Base-by-base conservation (phyloP, 2,329 filamentous ascomycete species). In the Gaeumannomyces sp. region DNA sequence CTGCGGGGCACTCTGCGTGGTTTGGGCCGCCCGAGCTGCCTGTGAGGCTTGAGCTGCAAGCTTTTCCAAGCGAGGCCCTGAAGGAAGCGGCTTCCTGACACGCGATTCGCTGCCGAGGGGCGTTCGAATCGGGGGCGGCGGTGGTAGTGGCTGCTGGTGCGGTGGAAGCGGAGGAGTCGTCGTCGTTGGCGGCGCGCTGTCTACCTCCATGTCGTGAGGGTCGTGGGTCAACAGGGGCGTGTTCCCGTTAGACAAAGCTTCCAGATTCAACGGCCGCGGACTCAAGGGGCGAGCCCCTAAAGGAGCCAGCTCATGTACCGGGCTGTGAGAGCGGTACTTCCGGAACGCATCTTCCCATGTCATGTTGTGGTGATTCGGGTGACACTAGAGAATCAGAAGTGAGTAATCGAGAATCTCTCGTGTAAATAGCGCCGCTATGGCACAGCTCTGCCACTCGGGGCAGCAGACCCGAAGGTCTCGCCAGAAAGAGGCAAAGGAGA, bases 341-440 rank as follows among this genome's bases (percentile, higher is more conserved):
- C 75, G 77, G 60, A 82, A 77, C 22, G 84, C 81, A 67, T 86
- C 83, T 71, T 85, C 83, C 83, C 84, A 87, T 14, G 81, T 85
- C 82, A 85, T 83, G 68, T 82, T 82, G 68, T 85, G 84, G 71
- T 87, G 84, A 68, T 79, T 83, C 19, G 84, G 84, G 69, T 86
- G 82, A 71, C 84, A 87, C 84, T 84, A 67, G 60, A 64, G 27
- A 66, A 63, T 28, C 29, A 53, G 19, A 65, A 61, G 14, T 61
- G 16, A 57, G 60, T 38, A 28, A 28, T 27, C 14, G 25, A 62
- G 38, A 28, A 11, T 53, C 45, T 53, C 8, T 3, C 7, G 45
- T n/a, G 45, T 65, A 59, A 69, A 16, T 63, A 62, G 64, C 65
- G 65, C 64, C 62, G 19, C 22, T n/a, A 11, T 25, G 45, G 22